These are phyloP conservation scores for Crassisporium funariophilum DNA, from an alignment of 768 basidiomycete genomes.

Conservation along the genomic window DNA sequence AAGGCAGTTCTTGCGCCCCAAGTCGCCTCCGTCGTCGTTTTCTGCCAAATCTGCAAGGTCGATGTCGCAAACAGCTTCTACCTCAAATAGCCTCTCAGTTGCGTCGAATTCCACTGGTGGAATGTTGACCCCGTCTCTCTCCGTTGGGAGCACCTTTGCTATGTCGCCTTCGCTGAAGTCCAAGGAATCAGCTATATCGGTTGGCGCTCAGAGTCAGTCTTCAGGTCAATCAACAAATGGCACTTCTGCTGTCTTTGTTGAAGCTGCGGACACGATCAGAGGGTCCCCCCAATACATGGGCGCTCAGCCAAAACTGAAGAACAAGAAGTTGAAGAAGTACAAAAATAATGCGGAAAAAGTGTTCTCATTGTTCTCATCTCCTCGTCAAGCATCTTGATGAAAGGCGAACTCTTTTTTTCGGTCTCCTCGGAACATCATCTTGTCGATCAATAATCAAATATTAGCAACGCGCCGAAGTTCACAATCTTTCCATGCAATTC, in stretches of 20 bases:
- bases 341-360: conserved; percentile 88
- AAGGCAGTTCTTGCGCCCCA: conserved; percentile 71
- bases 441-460: too few relatives aligned
- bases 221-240: conserved; percentile 70
- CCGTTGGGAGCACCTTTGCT: conserved; percentile 42
- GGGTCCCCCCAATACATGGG: conserved; percentile 20
- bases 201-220: conserved; percentile 69
- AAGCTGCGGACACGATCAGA: conserved; percentile 24
- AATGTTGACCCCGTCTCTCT: conserved; percentile 65
- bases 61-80: conserved; percentile 42
- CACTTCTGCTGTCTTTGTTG: conserved; percentile 40
- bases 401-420: too few relatives aligned
- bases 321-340: conserved; percentile 81
- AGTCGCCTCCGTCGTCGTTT: conserved; percentile 59
- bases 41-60: conserved; percentile 43
- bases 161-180: conserved; percentile 75
- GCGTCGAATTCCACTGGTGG: conserved; percentile 40
- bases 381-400: conserved; percentile 42
- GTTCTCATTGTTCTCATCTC: conserved; percentile 78
- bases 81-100: conserved; percentile 49
- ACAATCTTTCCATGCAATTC: too few relatives aligned
- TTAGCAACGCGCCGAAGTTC: too few relatives aligned
- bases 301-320: conserved; percentile 59
- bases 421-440: too few relatives aligned
- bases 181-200: conserved; percentile 76